Evolutionary conservation across 148 eudicot species (phyloP).

Genomic region (Amaranthus hypochondriacus): DNA sequence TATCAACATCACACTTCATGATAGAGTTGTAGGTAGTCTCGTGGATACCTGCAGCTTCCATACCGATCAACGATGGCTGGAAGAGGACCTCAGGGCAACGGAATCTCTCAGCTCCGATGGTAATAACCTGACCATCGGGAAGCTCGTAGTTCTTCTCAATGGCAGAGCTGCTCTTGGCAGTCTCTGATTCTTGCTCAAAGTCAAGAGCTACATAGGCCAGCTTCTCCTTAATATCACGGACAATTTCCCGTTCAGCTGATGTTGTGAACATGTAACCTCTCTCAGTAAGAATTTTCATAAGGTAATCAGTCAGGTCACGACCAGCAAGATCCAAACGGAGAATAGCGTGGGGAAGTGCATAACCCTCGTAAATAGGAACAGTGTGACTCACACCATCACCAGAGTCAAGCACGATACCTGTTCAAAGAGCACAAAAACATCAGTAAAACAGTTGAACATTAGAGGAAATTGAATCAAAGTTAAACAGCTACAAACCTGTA

Average conservation of each 20-base stretch:
- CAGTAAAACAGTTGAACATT: not conserved
- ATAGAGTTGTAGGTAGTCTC: constrained; percentile 42
- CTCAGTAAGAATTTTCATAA: constrained; percentile 32
- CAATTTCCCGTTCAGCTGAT: constrained; percentile 39
- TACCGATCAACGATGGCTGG: constrained; percentile 39
- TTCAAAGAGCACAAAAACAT: not conserved
- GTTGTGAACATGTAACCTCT: constrained; percentile 39
- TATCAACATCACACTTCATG: constrained; percentile 47
- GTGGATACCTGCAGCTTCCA: constrained; percentile 41
- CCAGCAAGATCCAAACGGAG: constrained; percentile 37
- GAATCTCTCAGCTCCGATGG: constrained; percentile 40
- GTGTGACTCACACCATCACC: constrained; percentile 37
- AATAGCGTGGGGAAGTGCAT: constrained; percentile 32
- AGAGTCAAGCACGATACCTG: constrained; percentile 35
- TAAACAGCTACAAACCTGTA: constrained; percentile 22
- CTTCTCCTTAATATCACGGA: constrained; percentile 45
- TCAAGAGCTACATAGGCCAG: constrained; percentile 38
- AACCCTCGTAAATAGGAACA: constrained; percentile 33
- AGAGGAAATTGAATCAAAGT: not conserved
- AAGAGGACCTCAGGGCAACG: constrained; percentile 47
- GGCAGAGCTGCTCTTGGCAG: constrained; percentile 36
- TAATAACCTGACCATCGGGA: constrained; percentile 41
- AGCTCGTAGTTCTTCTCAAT: constrained; percentile 38
- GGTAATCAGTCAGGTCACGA: constrained; percentile 33
- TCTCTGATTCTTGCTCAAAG: constrained; percentile 33